Evolutionary conservation across 2,329 filamentous ascomycete genomes (phyloP).

Genomic region (Arthrobotrys entomopaga): DNA sequence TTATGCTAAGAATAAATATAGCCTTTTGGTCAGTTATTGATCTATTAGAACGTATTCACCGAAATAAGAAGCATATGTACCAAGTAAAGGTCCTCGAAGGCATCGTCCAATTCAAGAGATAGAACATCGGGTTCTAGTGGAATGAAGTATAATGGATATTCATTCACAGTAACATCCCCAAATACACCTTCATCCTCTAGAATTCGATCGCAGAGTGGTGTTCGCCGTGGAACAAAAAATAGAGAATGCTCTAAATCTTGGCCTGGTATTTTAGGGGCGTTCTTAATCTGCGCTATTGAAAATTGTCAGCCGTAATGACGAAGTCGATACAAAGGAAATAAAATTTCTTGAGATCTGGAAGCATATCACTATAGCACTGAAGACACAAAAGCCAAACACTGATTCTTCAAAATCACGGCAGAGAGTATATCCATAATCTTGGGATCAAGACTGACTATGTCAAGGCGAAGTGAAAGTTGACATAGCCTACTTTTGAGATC

Average conservation of each 20-base stretch:
- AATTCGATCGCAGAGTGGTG: slow-evolving; percentile 87
- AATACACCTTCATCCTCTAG: slow-evolving; percentile 92
- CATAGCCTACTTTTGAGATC: slow-evolving; percentile 69
- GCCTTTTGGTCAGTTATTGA: too few species aligned
- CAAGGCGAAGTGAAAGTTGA: slow-evolving; percentile 67
- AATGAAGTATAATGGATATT: slow-evolving; percentile 89
- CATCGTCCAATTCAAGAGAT: slow-evolving; percentile 87
- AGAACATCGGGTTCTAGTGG: slow-evolving; percentile 90
- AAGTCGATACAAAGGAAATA: slow-evolving; percentile 18
- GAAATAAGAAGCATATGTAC: slow-evolving; percentile 62
- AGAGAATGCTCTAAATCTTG: slow-evolving; percentile 87
- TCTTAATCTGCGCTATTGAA: slow-evolving; percentile 59
- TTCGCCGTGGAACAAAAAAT: slow-evolving; percentile 93
- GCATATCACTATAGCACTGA: slow-evolving; percentile 53
- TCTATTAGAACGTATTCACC: too few species aligned
- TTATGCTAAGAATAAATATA: slow-evolving; percentile 67
- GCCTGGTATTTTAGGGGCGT: slow-evolving; percentile 65
- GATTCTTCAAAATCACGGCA: slow-evolving; percentile 41
- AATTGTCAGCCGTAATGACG: slow-evolving; percentile 66
- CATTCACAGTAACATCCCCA: slow-evolving; percentile 87
- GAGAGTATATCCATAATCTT: slow-evolving; percentile 61
- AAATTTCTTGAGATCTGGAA: slow-evolving; percentile 40
- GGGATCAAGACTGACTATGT: slow-evolving; percentile 70
- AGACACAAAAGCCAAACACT: slow-evolving; percentile 42
- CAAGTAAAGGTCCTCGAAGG: slow-evolving; percentile 87